These are phyloP conservation scores for Rutstroemia sp. DNA, from an alignment of 2,329 filamentous ascomycete genomes.

Conservation along the genomic window DNA sequence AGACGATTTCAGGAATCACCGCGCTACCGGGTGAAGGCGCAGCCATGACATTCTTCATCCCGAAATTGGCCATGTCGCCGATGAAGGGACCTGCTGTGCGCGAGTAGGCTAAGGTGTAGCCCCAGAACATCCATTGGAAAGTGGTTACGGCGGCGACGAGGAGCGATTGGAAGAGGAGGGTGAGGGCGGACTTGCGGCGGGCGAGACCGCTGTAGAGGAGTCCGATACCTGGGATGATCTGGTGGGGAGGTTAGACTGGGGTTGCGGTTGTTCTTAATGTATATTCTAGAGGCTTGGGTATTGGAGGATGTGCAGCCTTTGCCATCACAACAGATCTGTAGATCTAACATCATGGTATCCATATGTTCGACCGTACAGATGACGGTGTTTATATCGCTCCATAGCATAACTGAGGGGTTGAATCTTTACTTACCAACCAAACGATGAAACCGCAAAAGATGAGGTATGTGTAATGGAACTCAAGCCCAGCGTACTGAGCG, in stretches of 20 bases:
- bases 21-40: constrained; percentile 51
- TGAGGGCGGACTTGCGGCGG: constrained; percentile 52
- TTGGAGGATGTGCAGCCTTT: no score
- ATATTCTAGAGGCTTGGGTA: not conserved
- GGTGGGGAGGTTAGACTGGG: not conserved
- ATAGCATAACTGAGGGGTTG: no score
- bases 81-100: constrained; percentile 54
- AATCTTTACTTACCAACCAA: constrained; percentile 40
- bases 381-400: no score
- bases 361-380: no score
- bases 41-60: constrained; percentile 51
- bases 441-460: constrained; percentile 53
- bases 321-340: no score
- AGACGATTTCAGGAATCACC: constrained; percentile 56
- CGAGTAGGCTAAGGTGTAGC: constrained; percentile 56
- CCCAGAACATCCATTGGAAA: constrained; percentile 58
- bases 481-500: constrained; percentile 48
- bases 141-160: constrained; percentile 47
- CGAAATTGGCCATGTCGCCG: constrained; percentile 54
- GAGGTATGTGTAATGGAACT: constrained; percentile 55
- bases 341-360: no score
- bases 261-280: no score
- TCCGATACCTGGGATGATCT: constrained; percentile 58
- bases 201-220: constrained; percentile 58
- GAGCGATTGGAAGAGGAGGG: constrained; percentile 55